A percentile compares a stretch with the other conserved stretches of the same genome.
Evolutionary conservation across 2,329 filamentous ascomycete species (phyloP).

Genomic region (Grosmannia huntii): DNA sequence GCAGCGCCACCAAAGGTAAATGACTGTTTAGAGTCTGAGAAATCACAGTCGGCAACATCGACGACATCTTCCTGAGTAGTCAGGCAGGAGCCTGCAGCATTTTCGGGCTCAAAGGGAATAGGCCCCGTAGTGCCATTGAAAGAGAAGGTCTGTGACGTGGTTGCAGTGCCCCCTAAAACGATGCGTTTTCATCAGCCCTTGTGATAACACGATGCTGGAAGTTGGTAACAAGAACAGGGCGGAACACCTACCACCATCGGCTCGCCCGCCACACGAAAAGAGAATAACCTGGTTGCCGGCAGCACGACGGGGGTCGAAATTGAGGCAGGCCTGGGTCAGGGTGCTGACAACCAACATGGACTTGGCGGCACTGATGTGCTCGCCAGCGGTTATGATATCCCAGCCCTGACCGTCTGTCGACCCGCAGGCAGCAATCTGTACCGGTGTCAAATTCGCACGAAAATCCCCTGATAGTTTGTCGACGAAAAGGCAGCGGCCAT

Average conservation of each 20-base stretch:
- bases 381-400: slow-evolving; percentile 35
- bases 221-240: neutral
- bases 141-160: slow-evolving; percentile 38
- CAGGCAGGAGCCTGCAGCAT: slow-evolving; percentile 33
- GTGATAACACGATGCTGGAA: neutral
- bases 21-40: slow-evolving; percentile 26
- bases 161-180: slow-evolving; percentile 29
- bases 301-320: slow-evolving; percentile 39
- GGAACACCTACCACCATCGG: slow-evolving; percentile 30
- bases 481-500: slow-evolving; percentile 32
- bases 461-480: slow-evolving; percentile 34
- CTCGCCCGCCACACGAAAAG: slow-evolving; percentile 46
- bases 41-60: slow-evolving; percentile 29
- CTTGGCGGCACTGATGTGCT: slow-evolving; percentile 34
- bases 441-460: slow-evolving; percentile 32
- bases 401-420: slow-evolving; percentile 30
- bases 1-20: slow-evolving; percentile 22
- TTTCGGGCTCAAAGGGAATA: slow-evolving; percentile 30
- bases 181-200: neutral
- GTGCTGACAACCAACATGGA: slow-evolving; percentile 42
- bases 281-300: slow-evolving; percentile 39
- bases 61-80: slow-evolving; percentile 29
- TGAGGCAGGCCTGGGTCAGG: slow-evolving; percentile 44
- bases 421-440: slow-evolving; percentile 31
- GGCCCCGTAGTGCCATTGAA: slow-evolving; percentile 30